phyloP scores from a whole-genome alignment of 2,329 filamentous ascomycete genomes.

The Cordyceps farinosa region DNA sequence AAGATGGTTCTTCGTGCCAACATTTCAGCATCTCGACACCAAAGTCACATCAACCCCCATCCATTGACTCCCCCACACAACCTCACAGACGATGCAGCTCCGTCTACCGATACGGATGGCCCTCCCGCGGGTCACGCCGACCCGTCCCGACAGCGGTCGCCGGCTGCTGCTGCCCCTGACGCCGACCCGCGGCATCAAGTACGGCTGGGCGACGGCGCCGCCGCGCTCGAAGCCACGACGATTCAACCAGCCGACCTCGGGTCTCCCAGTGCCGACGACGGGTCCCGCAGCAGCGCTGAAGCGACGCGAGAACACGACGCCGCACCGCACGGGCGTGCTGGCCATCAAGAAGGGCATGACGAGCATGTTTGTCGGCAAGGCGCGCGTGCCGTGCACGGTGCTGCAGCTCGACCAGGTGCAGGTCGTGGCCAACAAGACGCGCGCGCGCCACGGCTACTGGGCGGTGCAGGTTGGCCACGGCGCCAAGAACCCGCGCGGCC shows the following conservation, averaged over 20 bases:
- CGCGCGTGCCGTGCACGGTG: conserved; percentile 81
- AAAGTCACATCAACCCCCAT: conserved; percentile 18
- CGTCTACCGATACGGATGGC: conserved; percentile 44
- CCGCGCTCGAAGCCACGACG: conserved; percentile 50
- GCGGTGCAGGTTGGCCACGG: conserved; percentile 88
- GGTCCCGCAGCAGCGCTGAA: conserved; percentile 59
- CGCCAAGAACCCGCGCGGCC: conserved; percentile 67
- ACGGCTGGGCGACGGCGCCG: conserved; percentile 59
- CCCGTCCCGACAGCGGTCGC: conserved; percentile 29
- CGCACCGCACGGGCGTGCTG: conserved; percentile 73
- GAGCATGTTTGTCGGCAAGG: conserved; percentile 76
- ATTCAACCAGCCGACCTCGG: conserved; percentile 57
- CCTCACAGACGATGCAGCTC: conserved; percentile 39
- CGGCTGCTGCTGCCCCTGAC: conserved; percentile 45
- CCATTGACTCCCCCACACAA: conserved; percentile 19
- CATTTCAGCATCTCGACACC: conserved; percentile 2
- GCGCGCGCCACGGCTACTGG: conserved; percentile 80
- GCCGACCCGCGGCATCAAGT: conserved; percentile 48
- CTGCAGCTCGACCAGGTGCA: conserved; percentile 91
- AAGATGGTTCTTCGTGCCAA: conserved; percentile 2
- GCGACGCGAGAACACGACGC: conserved; percentile 56
- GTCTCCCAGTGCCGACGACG: conserved; percentile 53
- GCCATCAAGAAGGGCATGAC: conserved; percentile 96
- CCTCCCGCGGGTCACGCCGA: conserved; percentile 35
- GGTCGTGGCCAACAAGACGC: conserved; percentile 82